phyloP scores from a whole-genome alignment of 805 yeast species.

The Starmerella kuoi region DNA sequence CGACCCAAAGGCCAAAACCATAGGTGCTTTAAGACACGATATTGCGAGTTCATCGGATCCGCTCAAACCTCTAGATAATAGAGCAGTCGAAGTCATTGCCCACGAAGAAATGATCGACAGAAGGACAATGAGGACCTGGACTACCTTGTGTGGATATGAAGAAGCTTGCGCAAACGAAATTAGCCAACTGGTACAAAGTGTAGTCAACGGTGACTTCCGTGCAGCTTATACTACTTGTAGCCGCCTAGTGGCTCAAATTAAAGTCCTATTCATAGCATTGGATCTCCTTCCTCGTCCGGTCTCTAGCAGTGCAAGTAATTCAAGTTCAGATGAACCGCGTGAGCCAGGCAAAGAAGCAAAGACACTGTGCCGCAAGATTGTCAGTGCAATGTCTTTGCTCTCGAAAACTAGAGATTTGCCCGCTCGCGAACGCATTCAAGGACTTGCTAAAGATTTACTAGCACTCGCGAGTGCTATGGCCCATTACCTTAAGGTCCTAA shows the following conservation, averaged over 20 bases:
- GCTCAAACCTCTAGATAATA: conserved; percentile 11
- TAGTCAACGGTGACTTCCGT: conserved; percentile 58
- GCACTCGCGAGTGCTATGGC: conserved; percentile 83
- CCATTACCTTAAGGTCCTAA: conserved; percentile 75
- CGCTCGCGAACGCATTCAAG: conserved; percentile 15
- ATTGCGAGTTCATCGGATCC: conserved; percentile 7
- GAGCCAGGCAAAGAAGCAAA: conserved; percentile 52
- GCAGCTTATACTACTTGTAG: conserved; percentile 63
- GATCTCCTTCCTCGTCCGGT: conserved; percentile 32
- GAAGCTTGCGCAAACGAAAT: conserved; percentile 82
- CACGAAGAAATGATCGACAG: conserved; percentile 57
- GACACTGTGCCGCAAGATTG: conserved; percentile 75
- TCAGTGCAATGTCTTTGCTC: conserved; percentile 74
- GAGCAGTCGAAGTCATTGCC: conserved; percentile 12
- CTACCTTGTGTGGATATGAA: conserved; percentile 74
- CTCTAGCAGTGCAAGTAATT: neutral
- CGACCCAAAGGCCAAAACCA: conserved; percentile 10
- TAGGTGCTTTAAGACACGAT: conserved; percentile 6
- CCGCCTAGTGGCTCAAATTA: conserved; percentile 56
- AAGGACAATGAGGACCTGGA: conserved; percentile 59
- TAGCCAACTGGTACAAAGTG: conserved; percentile 78
- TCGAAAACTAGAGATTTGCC: conserved; percentile 40
- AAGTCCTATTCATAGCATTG: conserved; percentile 62
- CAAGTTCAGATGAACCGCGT: neutral
- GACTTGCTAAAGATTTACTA: conserved; percentile 36